Evolutionary conservation across 169 alveolate genomes (phyloP).

Genomic region (Eimeria brunetti): DNA sequence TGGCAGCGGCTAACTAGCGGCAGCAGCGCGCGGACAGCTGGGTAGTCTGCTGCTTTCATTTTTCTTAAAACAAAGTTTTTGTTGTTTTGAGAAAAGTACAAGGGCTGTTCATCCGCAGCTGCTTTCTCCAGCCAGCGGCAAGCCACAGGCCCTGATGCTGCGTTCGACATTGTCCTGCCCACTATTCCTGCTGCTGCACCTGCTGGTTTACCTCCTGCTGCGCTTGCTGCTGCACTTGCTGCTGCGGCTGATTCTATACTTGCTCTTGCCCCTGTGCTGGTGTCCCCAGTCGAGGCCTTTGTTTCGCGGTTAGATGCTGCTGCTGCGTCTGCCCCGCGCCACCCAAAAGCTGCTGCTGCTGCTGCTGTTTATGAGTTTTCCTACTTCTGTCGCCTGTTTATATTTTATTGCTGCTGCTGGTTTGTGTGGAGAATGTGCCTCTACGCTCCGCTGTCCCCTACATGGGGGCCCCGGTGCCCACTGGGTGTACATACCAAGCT

Average conservation of each 20-base stretch:
- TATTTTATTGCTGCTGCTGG: neutral
- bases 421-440: neutral
- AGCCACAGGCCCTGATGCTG: neutral
- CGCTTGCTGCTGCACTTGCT: neutral
- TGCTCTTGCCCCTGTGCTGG: neutral
- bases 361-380: neutral
- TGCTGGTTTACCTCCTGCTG: neutral
- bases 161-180: neutral
- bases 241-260: neutral
- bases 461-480: neutral
- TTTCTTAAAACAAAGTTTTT: conserved; percentile 4
- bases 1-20: conserved; percentile 75
- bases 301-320: neutral
- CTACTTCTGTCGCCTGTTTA: neutral
- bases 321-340: neutral
- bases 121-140: conserved; percentile 14
- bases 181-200: conserved; percentile 9
- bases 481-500: neutral
- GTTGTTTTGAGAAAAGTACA: neutral
- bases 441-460: neutral
- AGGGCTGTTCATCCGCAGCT: neutral
- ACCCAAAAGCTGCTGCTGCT: neutral
- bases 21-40: conserved; percentile 49
- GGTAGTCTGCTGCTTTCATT: conserved; percentile 67
- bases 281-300: neutral